Percentiles rank a stretch among this genome's conserved stretches.
phyloP scores from a whole-genome alignment of 2,329 filamentous ascomycete genomes.

The Penicillium brevicompactum region DNA sequence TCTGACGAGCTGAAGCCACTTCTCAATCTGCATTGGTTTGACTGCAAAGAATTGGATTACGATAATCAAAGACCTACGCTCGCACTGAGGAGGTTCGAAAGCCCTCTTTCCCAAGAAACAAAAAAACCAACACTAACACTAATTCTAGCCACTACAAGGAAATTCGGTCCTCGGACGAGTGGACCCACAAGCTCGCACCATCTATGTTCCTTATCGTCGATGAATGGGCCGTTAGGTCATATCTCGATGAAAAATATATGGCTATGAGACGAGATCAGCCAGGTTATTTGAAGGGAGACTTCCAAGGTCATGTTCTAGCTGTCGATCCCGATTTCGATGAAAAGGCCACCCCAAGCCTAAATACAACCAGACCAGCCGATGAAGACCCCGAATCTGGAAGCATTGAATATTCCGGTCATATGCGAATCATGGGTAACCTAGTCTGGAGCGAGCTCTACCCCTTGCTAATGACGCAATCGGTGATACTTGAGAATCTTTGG shows the following conservation, averaged over 20 bases:
- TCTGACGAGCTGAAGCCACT: conserved; percentile 15
- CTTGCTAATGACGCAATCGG: conserved; percentile 8
- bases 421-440: conserved; percentile 26
- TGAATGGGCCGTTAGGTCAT: neutral
- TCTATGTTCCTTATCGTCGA: conserved; percentile 11
- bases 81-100: conserved; percentile 5
- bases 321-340: conserved; percentile 22
- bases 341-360: neutral
- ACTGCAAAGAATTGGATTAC: conserved; percentile 21
- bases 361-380: neutral
- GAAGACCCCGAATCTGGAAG: neutral
- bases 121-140: neutral
- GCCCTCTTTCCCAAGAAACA: neutral
- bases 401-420: conserved; percentile 16
- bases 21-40: conserved; percentile 23
- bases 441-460: conserved; percentile 28
- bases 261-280: conserved; percentile 2
- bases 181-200: neutral
- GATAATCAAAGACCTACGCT: neutral
- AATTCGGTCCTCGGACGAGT: conserved; percentile 2
- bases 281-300: conserved; percentile 10
- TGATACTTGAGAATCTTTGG: conserved; percentile 18
- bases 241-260: neutral
- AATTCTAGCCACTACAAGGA: conserved; percentile 12
- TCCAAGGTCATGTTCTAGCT: conserved; percentile 18